Evolutionary conservation across 768 basidiomycete genomes (phyloP), one percentile per base, ranked within the genome.

Genomic region (Cyathus striatus): DNA sequence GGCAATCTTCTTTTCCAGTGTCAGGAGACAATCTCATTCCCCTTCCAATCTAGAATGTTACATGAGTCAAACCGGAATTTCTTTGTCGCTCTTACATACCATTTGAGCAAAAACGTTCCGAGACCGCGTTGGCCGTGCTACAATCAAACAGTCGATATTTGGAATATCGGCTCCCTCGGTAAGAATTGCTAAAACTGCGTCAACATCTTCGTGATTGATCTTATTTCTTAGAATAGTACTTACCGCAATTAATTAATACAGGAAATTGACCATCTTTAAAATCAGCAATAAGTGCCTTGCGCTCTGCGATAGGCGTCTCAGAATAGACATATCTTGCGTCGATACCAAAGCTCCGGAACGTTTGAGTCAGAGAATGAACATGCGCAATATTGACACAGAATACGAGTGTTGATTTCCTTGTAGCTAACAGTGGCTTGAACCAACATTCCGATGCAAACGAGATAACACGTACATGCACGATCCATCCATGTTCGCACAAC

Each of bases 91-190:
- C 14, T 20, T 23, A 49, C 70, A 24, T 44, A 90, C 91, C 91
- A 97, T 96, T 55, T 98, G 94, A 14, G 89, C 79, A 55, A 93
- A 91, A 9, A 95, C 62, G 57, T 95, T 97, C 24, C 81, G 74
- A 10, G 92, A 95, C 20, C 86, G 76, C 2, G 94, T 97, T 14
- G 94, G 94, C 16, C 90, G 74, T 13, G 88, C 91, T 16, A 97
- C 67, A 24, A 97, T 60, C 6, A 97, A 76, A 48, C 93, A 96
- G 54, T 98, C 94, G 42, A 96, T 86, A 46, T 89, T 90, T 2
- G 94, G 94, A 40, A 97, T 90, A 66, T 98, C 94, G 16, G 92
- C 81, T 3, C 93, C 93, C 67, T 96, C 93, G 1, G 92, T 95
- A 49, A 96, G 69, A 38, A 96, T 86, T 17, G 90, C 90, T 85